Evolutionary conservation across 208 protist species (phyloP).

Genomic region (Chromosphaera perkinsii): DNA sequence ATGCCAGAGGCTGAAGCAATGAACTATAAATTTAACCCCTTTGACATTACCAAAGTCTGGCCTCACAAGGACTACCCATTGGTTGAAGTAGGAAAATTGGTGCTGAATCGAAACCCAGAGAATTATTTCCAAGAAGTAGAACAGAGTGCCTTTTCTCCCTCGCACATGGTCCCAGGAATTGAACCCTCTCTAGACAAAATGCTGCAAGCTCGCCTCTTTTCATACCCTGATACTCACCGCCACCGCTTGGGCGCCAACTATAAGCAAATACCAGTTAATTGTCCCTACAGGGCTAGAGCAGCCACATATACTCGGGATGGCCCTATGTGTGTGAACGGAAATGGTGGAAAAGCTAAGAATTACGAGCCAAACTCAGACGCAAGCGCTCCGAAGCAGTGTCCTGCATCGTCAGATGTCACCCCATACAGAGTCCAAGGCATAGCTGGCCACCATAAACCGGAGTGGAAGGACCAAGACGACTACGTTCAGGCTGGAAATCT

Average conservation of each 20-base stretch:
- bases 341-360: too few relatives aligned
- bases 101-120: slow-evolving; percentile 68
- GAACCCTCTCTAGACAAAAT: too few relatives aligned
- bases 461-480: slow-evolving; percentile 41
- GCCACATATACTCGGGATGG: too few relatives aligned
- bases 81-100: slow-evolving; percentile 59
- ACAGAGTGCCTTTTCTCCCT: slow-evolving; percentile 35
- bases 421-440: neutral
- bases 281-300: too few relatives aligned
- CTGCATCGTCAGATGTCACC: slow-evolving; percentile 6
- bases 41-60: slow-evolving; percentile 73
- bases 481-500: slow-evolving; percentile 44
- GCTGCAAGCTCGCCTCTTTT: too few relatives aligned
- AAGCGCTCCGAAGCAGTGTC: too few relatives aligned
- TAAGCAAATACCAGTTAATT: too few relatives aligned
- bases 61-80: slow-evolving; percentile 63
- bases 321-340: too few relatives aligned
- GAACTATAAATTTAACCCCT: slow-evolving; percentile 54
- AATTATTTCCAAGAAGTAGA: slow-evolving; percentile 76
- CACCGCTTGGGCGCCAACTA: too few relatives aligned
- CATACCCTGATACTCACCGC: too few relatives aligned
- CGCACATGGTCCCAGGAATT: too few relatives aligned
- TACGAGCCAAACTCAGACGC: too few relatives aligned
- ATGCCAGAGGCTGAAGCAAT: slow-evolving; percentile 57
- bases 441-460: neutral